phyloP scores from a whole-genome alignment of 2,329 filamentous ascomycete genomes.

The Aschersonia sp. region DNA sequence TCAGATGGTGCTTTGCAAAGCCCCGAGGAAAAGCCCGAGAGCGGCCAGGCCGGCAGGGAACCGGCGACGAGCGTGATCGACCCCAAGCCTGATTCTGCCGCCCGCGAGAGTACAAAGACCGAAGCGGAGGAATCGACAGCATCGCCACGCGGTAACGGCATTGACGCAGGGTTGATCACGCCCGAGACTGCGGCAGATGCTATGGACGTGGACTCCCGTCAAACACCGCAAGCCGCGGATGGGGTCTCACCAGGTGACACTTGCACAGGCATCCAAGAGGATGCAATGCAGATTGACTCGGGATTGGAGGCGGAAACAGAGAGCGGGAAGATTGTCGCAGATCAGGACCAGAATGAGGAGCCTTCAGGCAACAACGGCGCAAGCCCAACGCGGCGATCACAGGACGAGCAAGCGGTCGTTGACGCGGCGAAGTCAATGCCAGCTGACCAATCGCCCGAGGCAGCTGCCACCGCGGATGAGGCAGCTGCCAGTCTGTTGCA shows the following conservation, averaged over 20 bases:
- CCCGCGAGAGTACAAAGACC: no score
- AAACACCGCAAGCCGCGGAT: neutral
- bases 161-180: no score
- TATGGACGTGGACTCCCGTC: neutral
- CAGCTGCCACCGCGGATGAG: neutral
- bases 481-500: neutral
- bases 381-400: neutral
- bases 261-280: neutral
- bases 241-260: neutral
- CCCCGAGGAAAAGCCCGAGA: neutral
- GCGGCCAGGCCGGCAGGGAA: no score
- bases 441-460: neutral
- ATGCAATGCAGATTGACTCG: neutral
- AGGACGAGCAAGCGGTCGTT: neutral
- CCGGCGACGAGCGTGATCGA: no score
- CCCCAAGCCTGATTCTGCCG: no score
- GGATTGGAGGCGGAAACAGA: neutral
- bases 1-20: neutral
- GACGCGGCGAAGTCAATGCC: conserved; percentile 5
- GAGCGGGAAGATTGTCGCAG: neutral
- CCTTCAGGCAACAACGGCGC: neutral
- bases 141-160: no score
- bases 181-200: no score
- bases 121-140: no score
- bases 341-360: neutral